phyloP scores from a whole-genome alignment of 768 basidiomycete species.

The Boletus insuetus region DNA sequence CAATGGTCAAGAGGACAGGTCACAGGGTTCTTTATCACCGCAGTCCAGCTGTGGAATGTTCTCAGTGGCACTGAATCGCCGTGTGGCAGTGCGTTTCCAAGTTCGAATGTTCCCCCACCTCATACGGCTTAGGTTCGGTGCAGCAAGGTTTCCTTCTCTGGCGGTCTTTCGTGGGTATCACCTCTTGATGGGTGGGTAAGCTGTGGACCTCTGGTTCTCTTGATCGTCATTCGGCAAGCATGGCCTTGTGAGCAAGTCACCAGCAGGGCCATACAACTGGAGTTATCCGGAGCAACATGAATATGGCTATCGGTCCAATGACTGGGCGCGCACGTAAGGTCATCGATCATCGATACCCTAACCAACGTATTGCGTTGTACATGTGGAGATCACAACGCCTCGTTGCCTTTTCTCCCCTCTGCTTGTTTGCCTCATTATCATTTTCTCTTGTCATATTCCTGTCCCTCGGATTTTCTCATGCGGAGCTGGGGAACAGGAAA shows the following conservation, averaged over 20 bases:
- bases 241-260: neutral
- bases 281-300: too few relatives aligned
- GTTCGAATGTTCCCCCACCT: neutral
- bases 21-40: neutral
- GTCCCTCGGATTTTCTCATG: too few relatives aligned
- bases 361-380: too few relatives aligned
- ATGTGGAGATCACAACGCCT: neutral
- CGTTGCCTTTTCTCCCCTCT: too few relatives aligned
- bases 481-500: too few relatives aligned
- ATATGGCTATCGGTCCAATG: neutral
- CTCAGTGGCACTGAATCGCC: neutral
- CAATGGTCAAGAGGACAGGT: neutral
- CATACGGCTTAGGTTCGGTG: too few relatives aligned
- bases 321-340: too few relatives aligned
- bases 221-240: too few relatives aligned
- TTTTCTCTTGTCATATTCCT: neutral
- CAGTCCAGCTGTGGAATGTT: neutral
- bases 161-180: neutral
- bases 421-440: neutral
- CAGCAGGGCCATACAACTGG: neutral
- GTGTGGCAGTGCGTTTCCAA: neutral
- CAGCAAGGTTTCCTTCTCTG: neutral
- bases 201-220: too few relatives aligned
- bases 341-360: too few relatives aligned
- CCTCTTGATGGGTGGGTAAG: too few relatives aligned